Evolutionary conservation across 176 grass and related monocot genomes (phyloP).

Genomic region (Cocos nucifera): DNA sequence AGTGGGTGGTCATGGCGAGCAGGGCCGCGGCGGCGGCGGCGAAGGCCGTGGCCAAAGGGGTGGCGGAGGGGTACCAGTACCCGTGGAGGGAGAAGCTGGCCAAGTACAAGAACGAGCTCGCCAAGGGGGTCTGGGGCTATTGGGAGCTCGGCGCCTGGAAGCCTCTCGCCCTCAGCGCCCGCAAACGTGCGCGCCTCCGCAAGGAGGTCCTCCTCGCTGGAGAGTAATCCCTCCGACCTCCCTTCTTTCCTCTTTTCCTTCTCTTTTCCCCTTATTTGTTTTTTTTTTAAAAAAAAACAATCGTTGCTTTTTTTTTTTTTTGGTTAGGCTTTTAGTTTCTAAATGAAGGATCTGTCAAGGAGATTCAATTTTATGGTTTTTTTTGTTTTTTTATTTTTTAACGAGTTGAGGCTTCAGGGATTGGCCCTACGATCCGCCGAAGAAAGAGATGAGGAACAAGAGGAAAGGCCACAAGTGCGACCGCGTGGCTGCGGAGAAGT

Average conservation of each 20-base stretch:
- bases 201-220: slow-evolving; percentile 85
- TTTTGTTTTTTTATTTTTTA: neutral
- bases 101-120: slow-evolving; percentile 51
- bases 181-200: slow-evolving; percentile 64
- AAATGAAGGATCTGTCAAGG: no score
- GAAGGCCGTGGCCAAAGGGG: slow-evolving; percentile 21
- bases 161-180: slow-evolving; percentile 62
- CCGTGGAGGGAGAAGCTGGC: slow-evolving; percentile 62
- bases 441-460: slow-evolving; percentile 34
- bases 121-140: slow-evolving; percentile 74
- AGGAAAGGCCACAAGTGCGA: slow-evolving; percentile 51
- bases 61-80: slow-evolving; percentile 24
- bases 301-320: neutral
- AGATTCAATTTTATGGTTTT: neutral
- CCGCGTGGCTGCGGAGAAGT: slow-evolving; percentile 42
- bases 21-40: slow-evolving; percentile 32
- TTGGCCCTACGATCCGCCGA: slow-evolving; percentile 40
- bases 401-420: slow-evolving; percentile 14
- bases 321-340: neutral
- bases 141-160: slow-evolving; percentile 97
- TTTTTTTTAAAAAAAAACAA: neutral
- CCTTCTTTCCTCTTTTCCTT: neutral
- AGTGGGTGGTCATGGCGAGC: slow-evolving; percentile 25
- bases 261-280: neutral
- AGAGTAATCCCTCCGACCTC: slow-evolving; percentile 16